These are phyloP conservation scores for Trapa incisa DNA, from an alignment of 345 rosid species.

Conservation along the genomic window DNA sequence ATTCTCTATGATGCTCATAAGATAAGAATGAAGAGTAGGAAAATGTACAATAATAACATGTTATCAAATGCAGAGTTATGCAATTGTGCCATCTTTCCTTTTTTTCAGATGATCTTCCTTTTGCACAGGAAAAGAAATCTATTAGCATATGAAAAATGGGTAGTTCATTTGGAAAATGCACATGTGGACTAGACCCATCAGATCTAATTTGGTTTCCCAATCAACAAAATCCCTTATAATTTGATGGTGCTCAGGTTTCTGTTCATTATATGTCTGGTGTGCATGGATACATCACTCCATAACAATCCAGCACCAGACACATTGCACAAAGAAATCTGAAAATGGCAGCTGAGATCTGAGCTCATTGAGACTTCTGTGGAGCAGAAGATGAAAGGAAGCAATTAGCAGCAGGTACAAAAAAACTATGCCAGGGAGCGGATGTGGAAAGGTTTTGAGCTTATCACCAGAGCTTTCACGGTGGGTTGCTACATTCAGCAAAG, in stretches of 20 bases:
- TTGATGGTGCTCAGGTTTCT: neutral
- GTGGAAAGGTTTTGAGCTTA: conserved; percentile 37
- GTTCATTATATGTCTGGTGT: neutral
- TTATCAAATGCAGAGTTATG: too few species aligned
- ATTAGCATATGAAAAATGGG: neutral
- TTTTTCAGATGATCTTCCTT: too few species aligned
- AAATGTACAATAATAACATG: too few species aligned
- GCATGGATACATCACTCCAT: too few species aligned
- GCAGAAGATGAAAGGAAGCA: conserved; percentile 17
- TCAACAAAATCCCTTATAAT: too few species aligned
- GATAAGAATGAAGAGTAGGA: too few species aligned
- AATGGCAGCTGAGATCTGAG: conserved; percentile 30
- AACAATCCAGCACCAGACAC: neutral
- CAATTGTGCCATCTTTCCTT: too few species aligned
- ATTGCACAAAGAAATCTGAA: conserved; percentile 20
- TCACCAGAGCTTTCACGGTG: conserved; percentile 19
- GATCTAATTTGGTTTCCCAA: neutral
- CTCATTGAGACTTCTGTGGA: conserved; percentile 26
- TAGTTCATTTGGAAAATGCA: neutral
- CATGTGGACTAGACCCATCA: neutral
- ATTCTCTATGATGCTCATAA: too few species aligned
- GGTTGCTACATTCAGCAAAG: conserved; percentile 22
- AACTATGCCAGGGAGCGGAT: conserved; percentile 26
- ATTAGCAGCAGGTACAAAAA: conserved; percentile 22
- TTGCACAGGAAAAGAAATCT: too few species aligned